Percentiles rank a stretch among this genome's conserved stretches.
Conservation (phyloP, 1,284 basidiomycete genomes). For the Grifola frondosa region DNA sequence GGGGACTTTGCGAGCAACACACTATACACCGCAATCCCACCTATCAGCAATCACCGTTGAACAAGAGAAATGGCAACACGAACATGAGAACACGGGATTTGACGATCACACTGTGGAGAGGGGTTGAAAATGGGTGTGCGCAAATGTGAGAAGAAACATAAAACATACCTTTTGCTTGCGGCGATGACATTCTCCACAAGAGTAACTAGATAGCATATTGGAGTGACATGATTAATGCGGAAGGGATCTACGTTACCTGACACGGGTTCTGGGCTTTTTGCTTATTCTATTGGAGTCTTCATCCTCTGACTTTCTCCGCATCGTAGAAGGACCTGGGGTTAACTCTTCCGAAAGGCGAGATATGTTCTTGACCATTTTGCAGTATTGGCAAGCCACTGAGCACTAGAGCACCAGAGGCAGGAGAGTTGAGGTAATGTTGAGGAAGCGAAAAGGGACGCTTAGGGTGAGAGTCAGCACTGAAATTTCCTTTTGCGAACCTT, state of each 20-base stretch:
- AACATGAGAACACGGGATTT: constrained; percentile 80
- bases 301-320: constrained; percentile 62
- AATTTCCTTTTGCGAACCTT: no score
- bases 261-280: constrained; percentile 74
- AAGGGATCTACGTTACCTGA: constrained; percentile 51
- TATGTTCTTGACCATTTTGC: constrained; percentile 28
- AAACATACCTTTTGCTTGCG: constrained; percentile 72
- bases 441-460: no score
- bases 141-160: constrained; percentile 9
- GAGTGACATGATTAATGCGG: constrained; percentile 1
- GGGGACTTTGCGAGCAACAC: constrained; percentile 77
- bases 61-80: constrained; percentile 26
- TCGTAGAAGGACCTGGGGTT: constrained; percentile 21
- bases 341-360: constrained; percentile 15
- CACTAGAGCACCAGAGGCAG: not conserved
- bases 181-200: constrained; percentile 83
- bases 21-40: constrained; percentile 55
- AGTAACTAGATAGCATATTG: constrained; percentile 52
- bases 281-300: constrained; percentile 46
- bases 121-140: constrained; percentile 7
- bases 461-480: no score
- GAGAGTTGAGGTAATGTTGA: not conserved
- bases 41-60: constrained; percentile 11
- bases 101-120: constrained; percentile 66
- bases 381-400: not conserved